Evolutionary conservation across 495 filamentous ascomycete genomes (phyloP), one percentile per base, ranked within the genome.

Genomic region (Penicillium nucicola): DNA sequence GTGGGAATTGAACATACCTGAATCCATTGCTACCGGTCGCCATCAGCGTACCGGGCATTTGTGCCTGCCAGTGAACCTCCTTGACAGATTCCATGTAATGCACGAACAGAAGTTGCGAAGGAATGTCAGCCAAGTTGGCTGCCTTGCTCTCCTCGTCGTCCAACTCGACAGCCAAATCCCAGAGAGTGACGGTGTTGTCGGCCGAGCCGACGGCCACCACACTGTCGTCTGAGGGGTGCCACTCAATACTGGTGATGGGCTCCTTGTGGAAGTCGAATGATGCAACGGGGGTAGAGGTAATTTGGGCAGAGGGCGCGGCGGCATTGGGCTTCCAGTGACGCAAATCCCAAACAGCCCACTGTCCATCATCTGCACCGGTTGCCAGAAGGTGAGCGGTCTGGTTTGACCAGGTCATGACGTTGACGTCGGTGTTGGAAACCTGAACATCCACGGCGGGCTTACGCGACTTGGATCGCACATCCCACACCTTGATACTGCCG

Each of bases 111-210:
- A 98, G 68, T 64, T 97, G 93, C 28, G 93, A 90, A 45, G 93
- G 93, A 55, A 98, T 90, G 51, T 93, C 93, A 46, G 85, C 81
- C 35, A 92, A 83, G 20, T 86, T 92, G 3, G 84, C 92, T 4
- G 90, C 91, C 53, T 92, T 88, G 70, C 81, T 88, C 78, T 97
- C 92, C 72, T 98, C 93, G 59, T 97, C 93, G 58, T 98, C 93
- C 48, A 97, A 56, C 71, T 98, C 93, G 33, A 98, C 93, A 3
- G 90, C 88, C 65, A 98, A 65, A 85, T 98, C 93, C 93, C 93
- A 98, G 37, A 97, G 74, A 1, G 93, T 97, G 19, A 97, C 79
- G 9, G 92, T 96, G 64, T 91, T 92, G 66, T 98, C 93, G 14
- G 90, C 93, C 2, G 89, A 89, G 8, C 88, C 92, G 15, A 97